phyloP scores from a whole-genome alignment of 2,329 filamentous ascomycete genomes.

The Fusarium citri region DNA sequence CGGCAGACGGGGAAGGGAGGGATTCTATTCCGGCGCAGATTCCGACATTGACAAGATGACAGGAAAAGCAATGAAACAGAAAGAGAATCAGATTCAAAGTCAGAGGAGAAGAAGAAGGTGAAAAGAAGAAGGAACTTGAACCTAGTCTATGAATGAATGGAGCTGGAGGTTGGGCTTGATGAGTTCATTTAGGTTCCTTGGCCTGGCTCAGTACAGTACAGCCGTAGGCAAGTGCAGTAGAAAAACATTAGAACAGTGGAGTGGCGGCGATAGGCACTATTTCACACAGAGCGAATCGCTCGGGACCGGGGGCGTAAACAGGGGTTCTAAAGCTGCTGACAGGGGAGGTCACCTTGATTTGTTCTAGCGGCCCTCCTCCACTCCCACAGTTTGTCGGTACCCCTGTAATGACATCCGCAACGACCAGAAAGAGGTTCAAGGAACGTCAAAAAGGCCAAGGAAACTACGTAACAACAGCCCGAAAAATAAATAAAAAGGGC shows the following conservation, averaged over 20 bases:
- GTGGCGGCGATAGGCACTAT: not conserved
- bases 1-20: conserved; percentile 6
- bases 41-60: conserved; percentile 13
- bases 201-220: not conserved
- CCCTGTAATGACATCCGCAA: conserved; percentile 6
- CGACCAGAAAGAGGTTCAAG: conserved; percentile 7
- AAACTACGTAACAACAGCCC: conserved; percentile 2
- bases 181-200: conserved; percentile 34
- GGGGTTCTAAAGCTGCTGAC: conserved; percentile 4
- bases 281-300: not conserved
- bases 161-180: conserved; percentile 31
- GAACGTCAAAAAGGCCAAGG: not conserved
- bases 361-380: not conserved
- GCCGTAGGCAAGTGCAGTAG: not conserved
- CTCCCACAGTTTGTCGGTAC: not conserved
- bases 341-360: conserved; percentile 1
- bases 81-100: not conserved
- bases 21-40: conserved; percentile 16
- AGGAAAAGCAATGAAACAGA: not conserved
- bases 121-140: conserved; percentile 11
- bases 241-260: not conserved
- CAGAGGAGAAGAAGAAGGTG: not conserved
- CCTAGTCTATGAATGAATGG: not conserved
- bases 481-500: not conserved
- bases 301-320: conserved; percentile 1